These are phyloP conservation scores for Elaphomyces granulatus DNA, from an alignment of 495 filamentous ascomycete genomes.

Conservation along the genomic window DNA sequence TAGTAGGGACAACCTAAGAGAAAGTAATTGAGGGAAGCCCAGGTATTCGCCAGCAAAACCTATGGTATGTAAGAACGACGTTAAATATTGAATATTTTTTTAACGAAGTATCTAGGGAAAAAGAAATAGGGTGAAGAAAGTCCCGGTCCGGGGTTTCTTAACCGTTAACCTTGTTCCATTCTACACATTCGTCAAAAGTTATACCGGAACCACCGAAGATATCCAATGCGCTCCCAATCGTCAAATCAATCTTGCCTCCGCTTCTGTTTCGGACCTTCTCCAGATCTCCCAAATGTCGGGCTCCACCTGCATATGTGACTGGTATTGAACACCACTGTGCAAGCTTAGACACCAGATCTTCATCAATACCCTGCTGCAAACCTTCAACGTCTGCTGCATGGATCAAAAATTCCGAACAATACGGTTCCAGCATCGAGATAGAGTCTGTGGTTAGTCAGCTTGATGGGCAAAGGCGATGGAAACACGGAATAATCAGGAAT, in stretches of 20 bases:
- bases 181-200: conserved; percentile 72
- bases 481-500: background rate
- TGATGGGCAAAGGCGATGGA: background rate
- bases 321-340: conserved; percentile 80
- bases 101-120: no score
- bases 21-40: no score
- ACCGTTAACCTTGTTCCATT: conserved; percentile 70
- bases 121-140: no score
- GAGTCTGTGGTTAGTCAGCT: conserved; percentile 37
- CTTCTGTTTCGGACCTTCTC: conserved; percentile 66
- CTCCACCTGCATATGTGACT: conserved; percentile 91
- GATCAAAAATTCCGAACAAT: conserved; percentile 91
- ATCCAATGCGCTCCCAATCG: conserved; percentile 90
- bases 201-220: conserved; percentile 85
- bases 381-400: conserved; percentile 99
- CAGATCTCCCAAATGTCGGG: conserved; percentile 63
- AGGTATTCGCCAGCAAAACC: no score
- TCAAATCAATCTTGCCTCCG: conserved; percentile 72
- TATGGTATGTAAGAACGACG: no score
- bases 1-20: no score
- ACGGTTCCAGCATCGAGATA: conserved; percentile 66
- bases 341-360: conserved; percentile 60
- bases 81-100: no score
- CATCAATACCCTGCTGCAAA: conserved; percentile 78
- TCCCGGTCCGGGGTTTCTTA: no score